Evolutionary conservation across 768 basidiomycete genomes (phyloP), one percentile per base, ranked within the genome.

Genomic region (Podaxis rugospora): DNA sequence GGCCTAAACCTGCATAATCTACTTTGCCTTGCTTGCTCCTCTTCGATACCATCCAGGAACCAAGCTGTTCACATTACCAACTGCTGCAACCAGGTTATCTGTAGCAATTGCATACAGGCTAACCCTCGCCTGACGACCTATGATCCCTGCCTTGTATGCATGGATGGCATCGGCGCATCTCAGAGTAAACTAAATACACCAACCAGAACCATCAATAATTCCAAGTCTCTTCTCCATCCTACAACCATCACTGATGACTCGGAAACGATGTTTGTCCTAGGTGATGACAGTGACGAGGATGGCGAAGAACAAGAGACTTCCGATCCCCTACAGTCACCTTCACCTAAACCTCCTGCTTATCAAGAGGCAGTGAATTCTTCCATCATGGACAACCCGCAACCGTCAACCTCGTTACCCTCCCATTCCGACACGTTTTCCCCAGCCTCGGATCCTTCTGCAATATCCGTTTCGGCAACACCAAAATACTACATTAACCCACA

Each of bases 91-190:
- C 80, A 83, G 0, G 83, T 82, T 3, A 92, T 92, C 55, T 92
- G 90, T 65, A 74, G 78, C 5, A 58, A 68, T 2, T 92, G 90
- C 67, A 71, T 87, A 21, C 58, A 69, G 1, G 68, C 74, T 2
- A 91, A 90, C 67, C 85, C 88, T 0, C 80, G 90, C 16, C 76
- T 91, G 21, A 73, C 78, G 36, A 75, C 84, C 59, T 92, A 91
- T 67, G 75, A 90, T 67, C 90, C 90, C 5, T 92, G 90, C 69
- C 71, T 92, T 16, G 77, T 79, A 5, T 92, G 90, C 67, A 76
- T 89, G 1, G 82, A 78, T 11, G 87, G 87, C 2, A 80, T 85
- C 1, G 78, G 70, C 14, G 78, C 80, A 7, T 66, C 78, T 28
- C 67, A 65, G 21, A 21, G 50, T 18, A 59, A 42, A 10, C 7